Base-by-base conservation (phyloP, 2,329 filamentous ascomycete genomes). In the Dothiorella sarmentorum region DNA sequence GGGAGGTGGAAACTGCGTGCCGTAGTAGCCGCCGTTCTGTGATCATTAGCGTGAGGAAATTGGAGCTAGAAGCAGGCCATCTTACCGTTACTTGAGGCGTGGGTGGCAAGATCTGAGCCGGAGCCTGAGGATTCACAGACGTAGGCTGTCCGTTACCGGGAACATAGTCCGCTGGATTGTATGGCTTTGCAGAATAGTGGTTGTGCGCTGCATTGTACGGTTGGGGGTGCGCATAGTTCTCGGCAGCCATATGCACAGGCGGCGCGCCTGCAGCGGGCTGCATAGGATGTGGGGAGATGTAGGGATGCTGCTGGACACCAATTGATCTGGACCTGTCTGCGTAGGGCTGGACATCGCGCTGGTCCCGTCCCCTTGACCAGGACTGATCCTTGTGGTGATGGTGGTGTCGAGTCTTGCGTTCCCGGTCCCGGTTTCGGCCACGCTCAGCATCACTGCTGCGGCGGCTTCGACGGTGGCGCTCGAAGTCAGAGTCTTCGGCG, bases 231-330 rank as follows among this genome's bases (percentile, higher is more conserved):
- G 44, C 45, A 15, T 63, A 67, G 60, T 45, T 37, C 40, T 72
- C 72, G 40, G 69, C 68, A 52, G 68, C 66, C 15, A 63, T 57
- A 37, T 70, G 69, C 38, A 68, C 69, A 37, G 70, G 71, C 61
- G 69, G 65, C 55, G 69, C 72, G 9, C 42, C 42, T 7, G 55
- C 67, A 24, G 66, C 65, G 24, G 56, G 38, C 17, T 60, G 62
- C 49, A 66, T 64, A 20, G 68, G 68, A 49, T 64, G 55, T 24
- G 67, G 64, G 10, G 68, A 68, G 66, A 72, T 70, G 53, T 60
- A 27, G 4, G 22, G 31, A 29, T 47, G 11, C 9, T 37, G 31
- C 6, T 37, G 17, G n/a, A 22, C 38, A 15, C 47, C 47, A 6
- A 33, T 2, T 37, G 56, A 51, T 18, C 24, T 37, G 18, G 44